Conservation (phyloP, 805 yeast species). For the Myxozyma kluyveri region DNA sequence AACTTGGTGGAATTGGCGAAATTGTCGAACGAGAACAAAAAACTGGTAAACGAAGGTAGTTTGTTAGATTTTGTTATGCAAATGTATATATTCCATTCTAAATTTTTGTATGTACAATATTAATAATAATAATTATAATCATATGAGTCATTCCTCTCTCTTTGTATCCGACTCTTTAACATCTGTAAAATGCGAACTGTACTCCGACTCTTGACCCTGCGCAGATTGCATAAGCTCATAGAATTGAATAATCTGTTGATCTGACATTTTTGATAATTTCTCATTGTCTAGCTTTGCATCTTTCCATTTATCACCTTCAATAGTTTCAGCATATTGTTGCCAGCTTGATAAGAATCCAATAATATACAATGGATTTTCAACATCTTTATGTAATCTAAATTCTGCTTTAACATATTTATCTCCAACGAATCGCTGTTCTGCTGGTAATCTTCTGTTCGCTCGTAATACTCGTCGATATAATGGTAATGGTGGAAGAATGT, state of each 20-base stretch:
- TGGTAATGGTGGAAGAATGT: constrained; percentile 71
- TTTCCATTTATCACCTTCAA: constrained; percentile 57
- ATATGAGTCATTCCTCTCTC: background rate
- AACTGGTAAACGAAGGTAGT: constrained; percentile 17
- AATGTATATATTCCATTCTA: too few relatives aligned
- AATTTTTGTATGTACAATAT: background rate
- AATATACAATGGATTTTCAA: constrained; percentile 88
- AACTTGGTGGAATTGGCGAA: constrained; percentile 85
- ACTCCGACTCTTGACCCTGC: constrained; percentile 39
- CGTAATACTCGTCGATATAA: constrained; percentile 78
- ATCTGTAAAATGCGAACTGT: constrained; percentile 24
- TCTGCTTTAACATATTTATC: constrained; percentile 87
- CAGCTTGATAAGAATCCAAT: constrained; percentile 91
- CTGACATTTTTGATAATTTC: constrained; percentile 77
- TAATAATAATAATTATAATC: too few relatives aligned
- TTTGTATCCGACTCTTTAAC: background rate
- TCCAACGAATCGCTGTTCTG: constrained; percentile 72
- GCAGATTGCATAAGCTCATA: constrained; percentile 49
- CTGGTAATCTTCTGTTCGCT: constrained; percentile 71
- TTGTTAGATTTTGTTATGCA: background rate
- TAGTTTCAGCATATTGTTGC: constrained; percentile 56
- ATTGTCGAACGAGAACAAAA: constrained; percentile 66
- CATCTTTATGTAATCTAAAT: constrained; percentile 74
- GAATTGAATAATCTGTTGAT: constrained; percentile 77
- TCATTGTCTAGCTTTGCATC: constrained; percentile 59